Conservation (phyloP, 306 rosid species). For the Vicia faba region DNA sequence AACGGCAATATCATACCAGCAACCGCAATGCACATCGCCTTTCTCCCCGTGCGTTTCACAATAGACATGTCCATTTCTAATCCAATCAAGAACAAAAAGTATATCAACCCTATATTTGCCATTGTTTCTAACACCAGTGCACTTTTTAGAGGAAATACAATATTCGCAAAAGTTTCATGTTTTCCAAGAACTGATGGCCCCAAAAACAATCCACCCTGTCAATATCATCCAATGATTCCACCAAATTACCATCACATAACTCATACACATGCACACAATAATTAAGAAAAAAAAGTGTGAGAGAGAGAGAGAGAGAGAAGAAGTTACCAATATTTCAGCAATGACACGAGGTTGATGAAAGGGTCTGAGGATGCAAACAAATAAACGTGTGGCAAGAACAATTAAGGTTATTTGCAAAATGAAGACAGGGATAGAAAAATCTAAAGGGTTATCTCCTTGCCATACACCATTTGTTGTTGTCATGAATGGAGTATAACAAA, state of each 20-base stretch:
- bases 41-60: conserved; percentile 57
- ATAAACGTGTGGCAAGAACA: conserved; percentile 58
- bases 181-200: conserved; percentile 85
- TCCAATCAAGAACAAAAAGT: conserved; percentile 78
- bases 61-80: conserved; percentile 80
- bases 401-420: conserved; percentile 63
- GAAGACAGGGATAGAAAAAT: conserved; percentile 75
- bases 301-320: neutral
- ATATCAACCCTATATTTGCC: conserved; percentile 80
- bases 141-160: conserved; percentile 71
- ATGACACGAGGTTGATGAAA: conserved; percentile 84
- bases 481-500: conserved; percentile 75
- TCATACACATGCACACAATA: neutral
- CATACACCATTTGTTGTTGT: conserved; percentile 71
- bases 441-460: conserved; percentile 72
- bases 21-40: conserved; percentile 55
- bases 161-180: conserved; percentile 35
- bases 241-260: neutral
- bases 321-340: conserved; percentile 62
- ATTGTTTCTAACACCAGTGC: conserved; percentile 78
- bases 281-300: neutral
- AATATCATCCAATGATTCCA: neutral
- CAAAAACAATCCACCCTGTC: conserved; percentile 78
- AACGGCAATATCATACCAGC: conserved; percentile 82
- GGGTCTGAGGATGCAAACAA: conserved; percentile 70